Percentiles rank a stretch among this genome's conserved stretches.
These are phyloP conservation scores for Calophaca sinica DNA, from an alignment of 306 rosid genomes.

Conservation along the genomic window DNA sequence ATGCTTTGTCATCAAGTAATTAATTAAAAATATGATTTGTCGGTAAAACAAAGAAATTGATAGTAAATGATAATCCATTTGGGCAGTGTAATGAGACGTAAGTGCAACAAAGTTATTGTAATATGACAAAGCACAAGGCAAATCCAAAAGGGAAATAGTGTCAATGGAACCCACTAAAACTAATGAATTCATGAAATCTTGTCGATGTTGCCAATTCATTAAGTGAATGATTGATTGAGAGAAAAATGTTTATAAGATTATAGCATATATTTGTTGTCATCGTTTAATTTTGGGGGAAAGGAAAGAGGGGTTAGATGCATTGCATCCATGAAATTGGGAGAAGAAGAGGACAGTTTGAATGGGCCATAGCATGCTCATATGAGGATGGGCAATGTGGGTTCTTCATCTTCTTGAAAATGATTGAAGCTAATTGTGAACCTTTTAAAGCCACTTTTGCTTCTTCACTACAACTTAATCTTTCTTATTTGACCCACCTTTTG, in stretches of 20 bases:
- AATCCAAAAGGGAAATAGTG: constrained; percentile 51
- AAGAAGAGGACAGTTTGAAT: constrained; percentile 64
- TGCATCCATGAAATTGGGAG: constrained; percentile 70
- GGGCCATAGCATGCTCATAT: constrained; percentile 65
- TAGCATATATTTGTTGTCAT: constrained; percentile 42
- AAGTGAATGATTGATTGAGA: constrained; percentile 68
- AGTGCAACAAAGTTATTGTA: constrained; percentile 46
- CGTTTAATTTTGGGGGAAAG: constrained; percentile 44
- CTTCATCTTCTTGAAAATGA: constrained; percentile 62
- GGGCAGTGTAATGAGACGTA: constrained; percentile 33
- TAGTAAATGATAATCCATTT: constrained; percentile 14
- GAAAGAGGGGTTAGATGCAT: constrained; percentile 65
- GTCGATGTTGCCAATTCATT: constrained; percentile 89
- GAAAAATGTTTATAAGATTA: constrained; percentile 37
- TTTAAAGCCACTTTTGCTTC: constrained; percentile 55
- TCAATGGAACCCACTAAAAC: constrained; percentile 58
- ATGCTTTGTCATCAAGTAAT: constrained; percentile 50
- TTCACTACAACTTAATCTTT: constrained; percentile 61
- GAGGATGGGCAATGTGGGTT: constrained; percentile 70
- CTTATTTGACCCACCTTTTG: constrained; percentile 77
- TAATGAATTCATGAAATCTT: constrained; percentile 62
- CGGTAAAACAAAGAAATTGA: constrained; percentile 47
- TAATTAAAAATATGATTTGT: constrained; percentile 44
- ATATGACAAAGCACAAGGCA: constrained; percentile 46
- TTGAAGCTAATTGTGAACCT: constrained; percentile 56